Percentiles rank a stretch among this genome's conserved stretches.
Evolutionary conservation across 768 basidiomycete species (phyloP).

Genomic region (Steccherinum ochraceum): DNA sequence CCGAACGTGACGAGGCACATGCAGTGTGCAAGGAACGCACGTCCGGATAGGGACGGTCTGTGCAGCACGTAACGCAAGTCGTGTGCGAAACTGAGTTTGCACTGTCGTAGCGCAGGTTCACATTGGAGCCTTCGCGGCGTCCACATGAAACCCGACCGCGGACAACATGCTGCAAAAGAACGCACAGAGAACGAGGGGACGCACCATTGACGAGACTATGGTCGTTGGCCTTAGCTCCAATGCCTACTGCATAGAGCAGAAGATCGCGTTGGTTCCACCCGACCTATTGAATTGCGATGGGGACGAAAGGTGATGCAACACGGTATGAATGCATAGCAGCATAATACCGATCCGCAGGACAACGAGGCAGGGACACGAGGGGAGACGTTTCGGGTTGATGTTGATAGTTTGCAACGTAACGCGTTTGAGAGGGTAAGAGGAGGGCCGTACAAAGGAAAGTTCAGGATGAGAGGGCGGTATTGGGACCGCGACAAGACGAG

Average conservation of each 20-base stretch:
- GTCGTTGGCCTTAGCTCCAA: slow-evolving; percentile 77
- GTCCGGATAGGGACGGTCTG: too few relatives aligned
- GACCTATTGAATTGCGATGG: slow-evolving; percentile 38
- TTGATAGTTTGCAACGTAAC: neutral
- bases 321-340: too few relatives aligned
- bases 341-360: too few relatives aligned
- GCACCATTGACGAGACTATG: slow-evolving; percentile 66
- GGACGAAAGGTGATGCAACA: neutral
- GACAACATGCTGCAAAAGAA: neutral
- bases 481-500: neutral
- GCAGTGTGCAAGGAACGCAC: too few relatives aligned
- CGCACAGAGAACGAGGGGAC: slow-evolving; percentile 10
- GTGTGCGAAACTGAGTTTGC: too few relatives aligned
- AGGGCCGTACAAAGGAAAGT: neutral
- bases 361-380: too few relatives aligned
- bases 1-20: too few relatives aligned
- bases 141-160: neutral
- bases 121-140: too few relatives aligned
- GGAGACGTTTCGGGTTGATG: neutral
- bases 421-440: neutral
- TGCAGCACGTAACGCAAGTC: too few relatives aligned
- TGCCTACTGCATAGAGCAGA: slow-evolving; percentile 70
- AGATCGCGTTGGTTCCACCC: slow-evolving; percentile 83
- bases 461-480: neutral
- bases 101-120: too few relatives aligned